Conservation (phyloP, 2,329 filamentous ascomycete genomes). For the Calycina herbarum region DNA sequence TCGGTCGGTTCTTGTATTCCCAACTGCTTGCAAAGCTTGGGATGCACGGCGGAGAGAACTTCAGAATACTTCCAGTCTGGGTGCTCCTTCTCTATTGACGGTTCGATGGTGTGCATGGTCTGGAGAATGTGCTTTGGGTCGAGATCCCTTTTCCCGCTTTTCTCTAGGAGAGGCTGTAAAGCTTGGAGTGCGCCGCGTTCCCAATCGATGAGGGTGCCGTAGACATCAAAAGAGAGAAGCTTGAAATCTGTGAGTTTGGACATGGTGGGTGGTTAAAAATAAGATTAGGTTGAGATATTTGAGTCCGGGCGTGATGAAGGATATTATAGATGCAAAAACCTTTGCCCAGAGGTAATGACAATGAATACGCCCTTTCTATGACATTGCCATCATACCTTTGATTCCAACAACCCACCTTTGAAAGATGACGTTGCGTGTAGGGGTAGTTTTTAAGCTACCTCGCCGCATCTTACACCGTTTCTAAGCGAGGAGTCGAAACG, state of each 20-base stretch:
- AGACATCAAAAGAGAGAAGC: slow-evolving; percentile 61
- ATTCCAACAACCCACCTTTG: too few species aligned
- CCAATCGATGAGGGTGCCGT: slow-evolving; percentile 80
- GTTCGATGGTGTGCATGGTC: slow-evolving; percentile 22
- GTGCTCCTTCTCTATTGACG: slow-evolving; percentile 43
- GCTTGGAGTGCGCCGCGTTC: slow-evolving; percentile 51
- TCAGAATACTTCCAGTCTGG: slow-evolving; percentile 52
- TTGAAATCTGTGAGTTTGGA: slow-evolving; percentile 24
- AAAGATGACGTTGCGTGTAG: too few species aligned
- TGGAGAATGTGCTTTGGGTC: slow-evolving; percentile 17
- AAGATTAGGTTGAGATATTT: too few species aligned
- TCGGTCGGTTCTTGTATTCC: slow-evolving; percentile 28
- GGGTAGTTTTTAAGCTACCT: too few species aligned
- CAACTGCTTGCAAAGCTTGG: slow-evolving; percentile 40
- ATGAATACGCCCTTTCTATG: too few species aligned
- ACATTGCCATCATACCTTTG: too few species aligned
- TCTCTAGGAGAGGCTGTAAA: slow-evolving; percentile 13
- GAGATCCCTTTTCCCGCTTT: background rate
- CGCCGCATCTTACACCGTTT: too few species aligned
- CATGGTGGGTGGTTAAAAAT: too few species aligned
- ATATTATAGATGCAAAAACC: too few species aligned
- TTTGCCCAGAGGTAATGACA: too few species aligned
- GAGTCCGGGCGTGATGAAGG: too few species aligned
- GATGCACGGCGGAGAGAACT: slow-evolving; percentile 46
- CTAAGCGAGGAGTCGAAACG: too few species aligned